Percentiles rank a stretch among this genome's conserved stretches.
These are phyloP conservation scores for Acer negundo DNA, from an alignment of 345 rosid genomes.

Conservation along the genomic window DNA sequence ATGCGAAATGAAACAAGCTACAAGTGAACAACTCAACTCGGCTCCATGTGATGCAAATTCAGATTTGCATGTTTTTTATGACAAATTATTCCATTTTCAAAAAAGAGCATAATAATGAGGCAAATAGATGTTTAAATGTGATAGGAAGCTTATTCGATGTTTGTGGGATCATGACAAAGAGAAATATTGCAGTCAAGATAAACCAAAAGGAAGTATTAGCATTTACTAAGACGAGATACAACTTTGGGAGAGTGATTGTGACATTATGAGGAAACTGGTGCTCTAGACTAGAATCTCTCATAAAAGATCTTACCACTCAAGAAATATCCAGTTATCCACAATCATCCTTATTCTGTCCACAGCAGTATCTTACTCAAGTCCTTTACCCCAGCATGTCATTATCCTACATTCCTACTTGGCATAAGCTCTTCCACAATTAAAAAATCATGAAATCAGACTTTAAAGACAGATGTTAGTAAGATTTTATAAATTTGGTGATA, in stretches of 20 bases:
- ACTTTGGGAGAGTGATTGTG: neutral
- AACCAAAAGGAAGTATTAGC: neutral
- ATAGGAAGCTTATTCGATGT: neutral
- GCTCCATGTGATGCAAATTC: neutral
- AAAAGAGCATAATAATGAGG: neutral
- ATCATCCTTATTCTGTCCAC: neutral
- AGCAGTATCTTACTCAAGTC: neutral
- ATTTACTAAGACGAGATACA: neutral
- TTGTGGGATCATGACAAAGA: neutral
- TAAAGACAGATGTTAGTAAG: neutral
- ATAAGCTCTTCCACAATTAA: neutral
- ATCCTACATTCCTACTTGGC: neutral
- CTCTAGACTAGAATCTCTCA: neutral
- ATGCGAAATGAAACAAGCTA: neutral
- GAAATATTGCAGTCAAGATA: neutral
- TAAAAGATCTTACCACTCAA: neutral
- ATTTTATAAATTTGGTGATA: neutral
- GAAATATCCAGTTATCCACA: neutral
- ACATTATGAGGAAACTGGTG: neutral
- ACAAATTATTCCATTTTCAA: neutral
- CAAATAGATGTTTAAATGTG: neutral
- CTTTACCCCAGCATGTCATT: neutral
- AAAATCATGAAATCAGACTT: neutral
- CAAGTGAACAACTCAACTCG: neutral
- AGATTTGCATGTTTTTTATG: constrained; percentile 9